Conservation (phyloP, 164 flowering plant species). For the Umbellularia californica region DNA sequence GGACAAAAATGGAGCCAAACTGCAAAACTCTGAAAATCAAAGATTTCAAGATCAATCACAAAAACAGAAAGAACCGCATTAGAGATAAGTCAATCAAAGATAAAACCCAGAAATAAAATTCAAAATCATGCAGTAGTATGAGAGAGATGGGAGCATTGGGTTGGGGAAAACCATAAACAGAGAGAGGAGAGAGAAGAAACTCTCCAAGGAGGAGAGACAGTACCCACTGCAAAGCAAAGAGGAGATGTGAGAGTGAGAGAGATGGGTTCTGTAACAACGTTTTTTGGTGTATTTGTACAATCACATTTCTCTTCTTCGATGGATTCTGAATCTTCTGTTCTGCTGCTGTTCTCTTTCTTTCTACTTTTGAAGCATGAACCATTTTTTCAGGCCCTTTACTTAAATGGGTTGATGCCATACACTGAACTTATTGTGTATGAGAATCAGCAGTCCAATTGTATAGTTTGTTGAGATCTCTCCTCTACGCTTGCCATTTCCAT, state of each 20-base stretch:
- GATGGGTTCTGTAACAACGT: background rate
- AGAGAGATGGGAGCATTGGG: background rate
- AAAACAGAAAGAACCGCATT: background rate
- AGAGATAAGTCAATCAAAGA: background rate
- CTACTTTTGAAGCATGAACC: background rate
- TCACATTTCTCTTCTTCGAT: background rate
- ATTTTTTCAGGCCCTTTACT: too few relatives aligned
- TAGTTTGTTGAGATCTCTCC: too few relatives aligned
- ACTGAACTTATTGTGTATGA: too few relatives aligned
- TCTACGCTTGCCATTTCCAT: too few relatives aligned
- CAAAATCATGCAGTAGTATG: background rate
- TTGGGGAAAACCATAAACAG: background rate
- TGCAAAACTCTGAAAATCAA: background rate
- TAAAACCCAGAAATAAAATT: background rate
- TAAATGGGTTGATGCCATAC: too few relatives aligned
- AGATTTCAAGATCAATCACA: background rate
- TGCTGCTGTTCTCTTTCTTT: background rate
- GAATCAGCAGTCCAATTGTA: too few relatives aligned
- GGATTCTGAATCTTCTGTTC: background rate
- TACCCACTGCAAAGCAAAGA: background rate
- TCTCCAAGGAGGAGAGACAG: background rate
- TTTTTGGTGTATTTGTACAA: background rate
- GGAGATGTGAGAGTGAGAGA: background rate
- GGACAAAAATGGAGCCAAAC: background rate
- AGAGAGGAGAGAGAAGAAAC: background rate